These are phyloP conservation scores for Penicillium vulpinum DNA, from an alignment of 2,329 filamentous ascomycete species.

Conservation along the genomic window DNA sequence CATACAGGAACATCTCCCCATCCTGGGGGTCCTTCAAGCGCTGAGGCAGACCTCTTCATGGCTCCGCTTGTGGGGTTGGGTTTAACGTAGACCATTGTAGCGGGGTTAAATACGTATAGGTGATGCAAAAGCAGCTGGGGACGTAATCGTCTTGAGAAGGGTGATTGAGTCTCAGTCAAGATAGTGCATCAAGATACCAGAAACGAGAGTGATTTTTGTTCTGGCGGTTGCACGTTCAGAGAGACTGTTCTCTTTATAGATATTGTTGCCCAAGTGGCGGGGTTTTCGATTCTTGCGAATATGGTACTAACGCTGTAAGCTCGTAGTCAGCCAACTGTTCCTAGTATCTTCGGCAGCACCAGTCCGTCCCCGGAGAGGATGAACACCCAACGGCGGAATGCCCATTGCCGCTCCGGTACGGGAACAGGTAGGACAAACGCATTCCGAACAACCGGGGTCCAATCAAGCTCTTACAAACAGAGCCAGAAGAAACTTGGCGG, in stretches of 20 bases:
- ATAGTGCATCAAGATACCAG: not conserved
- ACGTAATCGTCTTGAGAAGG: not conserved
- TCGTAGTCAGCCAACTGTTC: constrained; percentile 9
- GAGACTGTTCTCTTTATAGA: constrained; percentile 12
- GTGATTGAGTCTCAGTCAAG: not conserved
- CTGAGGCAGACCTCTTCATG: constrained; percentile 34
- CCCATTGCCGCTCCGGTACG: constrained; percentile 1
- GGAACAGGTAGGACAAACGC: constrained; percentile 15
- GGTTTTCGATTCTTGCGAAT: constrained; percentile 1
- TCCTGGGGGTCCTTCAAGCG: constrained; percentile 28
- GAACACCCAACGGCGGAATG: constrained; percentile 9
- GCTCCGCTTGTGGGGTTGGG: constrained; percentile 26
- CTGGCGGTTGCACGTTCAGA: not conserved
- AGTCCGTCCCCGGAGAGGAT: constrained; percentile 1
- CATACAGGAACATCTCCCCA: constrained; percentile 36
- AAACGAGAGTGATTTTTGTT: not conserved
- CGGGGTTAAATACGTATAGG: not conserved
- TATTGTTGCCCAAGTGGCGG: not conserved
- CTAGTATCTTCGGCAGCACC: constrained; percentile 1
- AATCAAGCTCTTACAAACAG: constrained; percentile 21
- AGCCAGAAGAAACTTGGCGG: not conserved
- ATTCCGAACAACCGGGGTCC: constrained; percentile 5
- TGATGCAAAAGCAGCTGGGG: not conserved
- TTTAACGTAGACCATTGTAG: constrained; percentile 33
- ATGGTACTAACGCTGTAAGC: not conserved